Evolutionary conservation across 2,329 filamentous ascomycete species (phyloP), one percentile per base, ranked within the genome.

Genomic region (Neoarthrinium moseri): DNA sequence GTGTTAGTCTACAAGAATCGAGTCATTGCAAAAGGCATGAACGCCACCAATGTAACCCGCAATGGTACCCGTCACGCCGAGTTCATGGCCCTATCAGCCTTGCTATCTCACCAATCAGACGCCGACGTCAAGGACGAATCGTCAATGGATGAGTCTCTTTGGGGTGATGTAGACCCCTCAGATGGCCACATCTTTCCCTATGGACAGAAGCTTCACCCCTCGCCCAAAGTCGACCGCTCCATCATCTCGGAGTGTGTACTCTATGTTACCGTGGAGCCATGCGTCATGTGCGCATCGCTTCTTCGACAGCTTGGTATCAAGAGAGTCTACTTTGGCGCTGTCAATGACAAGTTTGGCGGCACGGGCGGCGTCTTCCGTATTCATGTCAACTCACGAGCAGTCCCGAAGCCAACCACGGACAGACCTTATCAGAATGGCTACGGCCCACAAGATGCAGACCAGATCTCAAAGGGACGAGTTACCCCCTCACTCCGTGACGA

Each of bases 251-350:
- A 91, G 53, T 78, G 78, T 56, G 87, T 84, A 8, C 81, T 99
- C 42, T 99, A 99, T 67, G 94, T 99, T 39, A 99, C 94, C 0
- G 92, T 99, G 44, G 95, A 99, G 69, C 94, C 94, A 4, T 99
- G 94, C 66, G 90, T 99, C 71, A 99, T 99, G 94, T 99, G 94
- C 64, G 94, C 94, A 11, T 95, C 91, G 6, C 83, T 95, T 43
- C 78, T 99, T 41, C 83, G 91, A 42, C 95, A 99, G 67, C 86
- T 95, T 53, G 81, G 84, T 12, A 91, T 99, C 66, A 82, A 87
- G 51, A 87, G 86, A 55, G 94, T 99, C 24, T 97, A 92, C 67
- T 99, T 94, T 66, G 95, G 94, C 4, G 95, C 91, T 49, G 83
- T 88, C 57, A 99, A 99, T 65, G 94, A 99, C 71, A 89, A 95